Percentiles rank a stretch among this genome's conserved stretches.
These are phyloP conservation scores for Hypoxylon fragiforme DNA, from an alignment of 495 filamentous ascomycete species.

Conservation along the genomic window DNA sequence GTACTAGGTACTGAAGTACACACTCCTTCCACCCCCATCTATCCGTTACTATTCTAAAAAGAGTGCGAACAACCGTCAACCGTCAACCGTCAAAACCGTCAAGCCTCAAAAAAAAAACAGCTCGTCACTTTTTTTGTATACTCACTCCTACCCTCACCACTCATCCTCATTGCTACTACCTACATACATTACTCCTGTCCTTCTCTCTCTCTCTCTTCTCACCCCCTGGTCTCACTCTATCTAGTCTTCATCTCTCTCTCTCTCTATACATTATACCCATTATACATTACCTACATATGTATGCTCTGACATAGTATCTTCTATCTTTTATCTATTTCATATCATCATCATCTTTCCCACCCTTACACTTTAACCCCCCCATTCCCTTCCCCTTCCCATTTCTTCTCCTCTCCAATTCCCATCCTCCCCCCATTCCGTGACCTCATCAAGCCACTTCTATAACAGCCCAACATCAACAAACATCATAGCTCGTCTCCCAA, in stretches of 20 bases:
- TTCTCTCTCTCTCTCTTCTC: too few species aligned
- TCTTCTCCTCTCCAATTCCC: conserved; percentile 17
- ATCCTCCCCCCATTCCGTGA: conserved; percentile 27
- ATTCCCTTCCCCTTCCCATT: conserved; percentile 11
- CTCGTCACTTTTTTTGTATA: neutral
- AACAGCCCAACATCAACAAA: conserved; percentile 10
- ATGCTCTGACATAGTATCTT: neutral
- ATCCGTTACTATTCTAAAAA: conserved; percentile 25
- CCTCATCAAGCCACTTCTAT: conserved; percentile 30
- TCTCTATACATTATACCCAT: too few species aligned
- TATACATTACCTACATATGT: neutral
- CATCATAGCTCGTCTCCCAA: conserved; percentile 25
- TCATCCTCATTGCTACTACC: neutral
- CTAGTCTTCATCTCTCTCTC: too few species aligned
- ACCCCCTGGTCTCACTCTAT: too few species aligned
- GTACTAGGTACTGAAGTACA: neutral
- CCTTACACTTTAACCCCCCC: conserved; percentile 11
- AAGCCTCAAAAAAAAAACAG: conserved; percentile 17
- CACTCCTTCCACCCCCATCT: conserved; percentile 8
- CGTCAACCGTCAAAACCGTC: neutral
- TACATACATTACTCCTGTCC: too few species aligned
- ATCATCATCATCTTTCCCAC: neutral
- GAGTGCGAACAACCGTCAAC: conserved; percentile 11
- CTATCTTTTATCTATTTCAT: conserved; percentile 6
- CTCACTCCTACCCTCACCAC: conserved; percentile 9